Conservation (phyloP, 2,329 filamentous ascomycete genomes). For the Ascochyta lentis region DNA sequence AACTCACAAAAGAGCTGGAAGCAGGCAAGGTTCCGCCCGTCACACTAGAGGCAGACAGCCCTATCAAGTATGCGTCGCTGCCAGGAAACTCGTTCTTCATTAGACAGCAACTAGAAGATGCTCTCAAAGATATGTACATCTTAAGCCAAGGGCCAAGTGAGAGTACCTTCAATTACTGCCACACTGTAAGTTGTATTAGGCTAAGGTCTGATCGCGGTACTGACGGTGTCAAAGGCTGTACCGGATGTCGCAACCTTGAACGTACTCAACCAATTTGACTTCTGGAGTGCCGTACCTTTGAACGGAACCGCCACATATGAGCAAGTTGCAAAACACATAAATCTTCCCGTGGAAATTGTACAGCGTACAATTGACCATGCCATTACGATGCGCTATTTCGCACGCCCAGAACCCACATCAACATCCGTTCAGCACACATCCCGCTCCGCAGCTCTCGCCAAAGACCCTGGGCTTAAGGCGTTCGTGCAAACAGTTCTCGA, state of each 20-base stretch:
- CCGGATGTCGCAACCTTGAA: constrained; percentile 56
- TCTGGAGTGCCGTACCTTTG: constrained; percentile 60
- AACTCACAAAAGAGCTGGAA: constrained; percentile 51
- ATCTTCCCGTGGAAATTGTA: constrained; percentile 37
- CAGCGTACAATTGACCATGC: constrained; percentile 45
- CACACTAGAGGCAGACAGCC: constrained; percentile 55
- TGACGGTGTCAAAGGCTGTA: constrained; percentile 42
- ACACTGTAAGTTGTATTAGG: constrained; percentile 25
- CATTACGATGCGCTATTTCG: constrained; percentile 48
- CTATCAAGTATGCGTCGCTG: constrained; percentile 51
- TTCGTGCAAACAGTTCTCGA: constrained; percentile 37
- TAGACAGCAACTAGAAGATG: constrained; percentile 55
- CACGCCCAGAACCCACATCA: constrained; percentile 17
- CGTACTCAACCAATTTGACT: constrained; percentile 60
- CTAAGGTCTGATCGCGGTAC: background rate
- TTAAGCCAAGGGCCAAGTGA: constrained; percentile 59
- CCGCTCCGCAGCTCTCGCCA: constrained; percentile 38
- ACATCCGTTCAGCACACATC: constrained; percentile 35
- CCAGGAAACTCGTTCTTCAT: constrained; percentile 54
- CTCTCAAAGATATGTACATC: constrained; percentile 56
- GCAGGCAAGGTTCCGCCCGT: constrained; percentile 54
- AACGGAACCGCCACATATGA: constrained; percentile 52
- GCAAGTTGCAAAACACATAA: constrained; percentile 37
- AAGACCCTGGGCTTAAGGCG: constrained; percentile 31
- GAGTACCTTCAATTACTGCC: constrained; percentile 53